These are phyloP conservation scores for Backusella tarrabulga DNA, from an alignment of 192 early-diverging fungal species.

Conservation along the genomic window DNA sequence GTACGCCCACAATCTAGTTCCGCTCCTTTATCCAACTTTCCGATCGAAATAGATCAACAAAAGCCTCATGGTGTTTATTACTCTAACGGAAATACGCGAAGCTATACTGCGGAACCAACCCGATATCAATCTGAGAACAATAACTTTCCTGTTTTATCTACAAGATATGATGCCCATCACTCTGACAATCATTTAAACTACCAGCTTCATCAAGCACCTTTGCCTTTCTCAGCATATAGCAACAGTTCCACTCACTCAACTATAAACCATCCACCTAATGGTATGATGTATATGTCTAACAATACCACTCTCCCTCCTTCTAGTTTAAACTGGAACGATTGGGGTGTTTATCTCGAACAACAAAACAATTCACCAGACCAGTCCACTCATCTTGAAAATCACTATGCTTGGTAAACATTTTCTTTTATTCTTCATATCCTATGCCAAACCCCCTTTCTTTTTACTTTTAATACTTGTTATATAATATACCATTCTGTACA, in stretches of 20 bases:
- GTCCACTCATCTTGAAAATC: not conserved
- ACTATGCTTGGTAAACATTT: not conserved
- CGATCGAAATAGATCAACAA: not conserved
- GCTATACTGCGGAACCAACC: not conserved
- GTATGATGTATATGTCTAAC: not conserved
- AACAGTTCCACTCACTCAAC: not conserved
- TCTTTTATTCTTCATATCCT: not conserved
- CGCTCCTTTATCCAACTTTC: not conserved
- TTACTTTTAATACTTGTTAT: not conserved
- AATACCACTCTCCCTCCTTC: slow-evolving; percentile 13
- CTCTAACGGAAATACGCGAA: not conserved
- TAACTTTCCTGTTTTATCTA: not conserved
- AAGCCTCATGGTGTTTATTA: not conserved
- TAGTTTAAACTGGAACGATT: slow-evolving; percentile 29
- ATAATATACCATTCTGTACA: not conserved
- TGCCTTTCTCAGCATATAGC: not conserved
- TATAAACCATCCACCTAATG: not conserved
- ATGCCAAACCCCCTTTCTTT: not conserved
- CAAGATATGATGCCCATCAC: not conserved
- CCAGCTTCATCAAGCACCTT: not conserved
- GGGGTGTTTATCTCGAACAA: slow-evolving; percentile 26
- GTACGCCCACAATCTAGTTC: not conserved
- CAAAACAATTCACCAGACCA: slow-evolving; percentile 15
- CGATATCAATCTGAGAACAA: not conserved
- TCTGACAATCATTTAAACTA: not conserved